Conservation (phyloP, 441 rosid genomes). For the Raphanus hybrid region DNA sequence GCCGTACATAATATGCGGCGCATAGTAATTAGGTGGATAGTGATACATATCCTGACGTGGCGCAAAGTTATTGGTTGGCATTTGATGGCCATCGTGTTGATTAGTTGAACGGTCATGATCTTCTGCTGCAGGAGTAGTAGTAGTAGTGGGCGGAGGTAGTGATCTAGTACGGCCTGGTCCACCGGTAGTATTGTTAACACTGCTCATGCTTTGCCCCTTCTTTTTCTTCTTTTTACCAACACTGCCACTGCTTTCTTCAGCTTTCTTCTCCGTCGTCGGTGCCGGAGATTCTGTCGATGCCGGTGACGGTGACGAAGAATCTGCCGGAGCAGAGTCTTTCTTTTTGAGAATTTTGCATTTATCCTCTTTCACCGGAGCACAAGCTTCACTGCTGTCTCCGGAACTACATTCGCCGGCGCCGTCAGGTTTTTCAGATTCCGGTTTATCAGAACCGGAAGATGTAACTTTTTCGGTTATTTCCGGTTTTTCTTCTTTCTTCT, state of each 20-base stretch:
- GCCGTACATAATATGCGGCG: constrained; percentile 53
- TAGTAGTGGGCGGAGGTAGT: neutral
- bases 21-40: constrained; percentile 41
- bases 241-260: constrained; percentile 38
- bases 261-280: constrained; percentile 32
- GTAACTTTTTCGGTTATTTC: constrained; percentile 40
- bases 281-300: neutral
- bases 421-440: constrained; percentile 41
- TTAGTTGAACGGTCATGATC: constrained; percentile 30
- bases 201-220: constrained; percentile 51
- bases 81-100: constrained; percentile 1
- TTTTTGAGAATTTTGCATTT: neutral
- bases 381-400: constrained; percentile 18
- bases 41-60: constrained; percentile 46
- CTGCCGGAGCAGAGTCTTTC: neutral
- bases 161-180: constrained; percentile 19
- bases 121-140: neutral
- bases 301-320: neutral
- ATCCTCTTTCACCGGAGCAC: constrained; percentile 26
- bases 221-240: constrained; percentile 64
- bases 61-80: constrained; percentile 41
- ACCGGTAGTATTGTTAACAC: constrained; percentile 7
- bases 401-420: constrained; percentile 24
- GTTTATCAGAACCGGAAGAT: constrained; percentile 15
- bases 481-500: constrained; percentile 40